Evolutionary conservation across 2,329 filamentous ascomycete species (phyloP), one percentile per base, ranked within the genome.

Genomic region (Aspergillus sergii): DNA sequence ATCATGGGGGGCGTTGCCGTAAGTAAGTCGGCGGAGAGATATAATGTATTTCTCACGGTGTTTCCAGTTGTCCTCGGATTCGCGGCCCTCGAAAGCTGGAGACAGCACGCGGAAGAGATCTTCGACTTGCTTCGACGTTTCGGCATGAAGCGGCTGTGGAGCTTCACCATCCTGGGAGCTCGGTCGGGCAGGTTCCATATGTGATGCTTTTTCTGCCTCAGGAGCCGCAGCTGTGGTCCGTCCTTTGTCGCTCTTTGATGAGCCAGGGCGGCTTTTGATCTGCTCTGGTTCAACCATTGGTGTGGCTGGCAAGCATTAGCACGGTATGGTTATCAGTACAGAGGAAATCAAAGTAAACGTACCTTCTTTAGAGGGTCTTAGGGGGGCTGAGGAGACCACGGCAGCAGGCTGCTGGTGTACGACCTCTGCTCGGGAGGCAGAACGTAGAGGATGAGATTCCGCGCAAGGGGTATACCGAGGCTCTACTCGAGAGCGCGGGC

Each of bases 51-150:
- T 91, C 76, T 98, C 94, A 75, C 94, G 86, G 69, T 90, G 89
- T 71, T 92, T 76, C 94, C 94, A 98, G 73, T 98, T 98, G 64
- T 91, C 88, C 74, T 98, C 94, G 0, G 91, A 88, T 80, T 98
- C 94, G 74, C 85, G 92, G 58, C 94, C 94, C 69, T 97, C 93
- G 66, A 97, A 97, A 75, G 86, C 85, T 59, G 84, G 84, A 36
- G 89, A 83, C 92, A 98, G 97, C 36, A 91, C 89, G 68, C 87
- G 88, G 75, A 97, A 89, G 1, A 91, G 88, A 30, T 96, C 93
- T 64, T 97, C 94, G n/a, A 98, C 82, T 74, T 97, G 93, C 70
- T 92, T 86, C 68, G 90, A 85, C 1, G 93, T 94, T 71, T 94
- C 92, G 61, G 97, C 88, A 73, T 94, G 93, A 32, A 91, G 82